Conservation (phyloP, 139 green algal species). For the Zygnema cylindricum region DNA sequence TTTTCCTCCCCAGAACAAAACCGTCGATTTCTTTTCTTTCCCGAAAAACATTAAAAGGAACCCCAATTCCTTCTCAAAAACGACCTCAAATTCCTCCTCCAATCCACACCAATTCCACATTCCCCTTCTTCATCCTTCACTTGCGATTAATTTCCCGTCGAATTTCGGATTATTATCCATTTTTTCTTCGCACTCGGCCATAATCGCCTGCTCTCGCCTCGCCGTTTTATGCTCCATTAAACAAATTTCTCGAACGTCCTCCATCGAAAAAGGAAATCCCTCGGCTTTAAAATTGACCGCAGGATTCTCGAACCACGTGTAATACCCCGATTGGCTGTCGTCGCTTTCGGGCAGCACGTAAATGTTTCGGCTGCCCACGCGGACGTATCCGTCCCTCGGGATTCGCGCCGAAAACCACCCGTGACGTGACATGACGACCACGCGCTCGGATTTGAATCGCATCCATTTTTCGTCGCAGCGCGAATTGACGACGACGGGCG, state of each 20-base stretch:
- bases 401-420: not conserved
- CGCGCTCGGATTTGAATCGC: not conserved
- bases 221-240: not conserved
- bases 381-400: not conserved
- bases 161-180: no score
- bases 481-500: not conserved
- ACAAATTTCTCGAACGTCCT: not conserved
- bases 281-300: not conserved
- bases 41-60: no score
- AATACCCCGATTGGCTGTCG: not conserved
- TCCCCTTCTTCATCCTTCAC: no score
- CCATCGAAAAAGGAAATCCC: not conserved
- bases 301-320: not conserved
- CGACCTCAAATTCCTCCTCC: no score
- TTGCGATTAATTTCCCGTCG: no score
- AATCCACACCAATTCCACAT: no score
- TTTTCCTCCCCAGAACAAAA: no score
- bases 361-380: not conserved
- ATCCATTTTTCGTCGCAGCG: not conserved
- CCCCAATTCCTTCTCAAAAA: no score
- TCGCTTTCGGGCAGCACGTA: not conserved
- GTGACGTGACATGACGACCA: not conserved
- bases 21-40: no score
- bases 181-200: not conserved
- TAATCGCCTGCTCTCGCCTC: not conserved